A percentile compares a stretch with the other conserved stretches of the same genome.
Conservation (phyloP, 768 basidiomycete genomes). For the Hemileccinum rubropunctum region DNA sequence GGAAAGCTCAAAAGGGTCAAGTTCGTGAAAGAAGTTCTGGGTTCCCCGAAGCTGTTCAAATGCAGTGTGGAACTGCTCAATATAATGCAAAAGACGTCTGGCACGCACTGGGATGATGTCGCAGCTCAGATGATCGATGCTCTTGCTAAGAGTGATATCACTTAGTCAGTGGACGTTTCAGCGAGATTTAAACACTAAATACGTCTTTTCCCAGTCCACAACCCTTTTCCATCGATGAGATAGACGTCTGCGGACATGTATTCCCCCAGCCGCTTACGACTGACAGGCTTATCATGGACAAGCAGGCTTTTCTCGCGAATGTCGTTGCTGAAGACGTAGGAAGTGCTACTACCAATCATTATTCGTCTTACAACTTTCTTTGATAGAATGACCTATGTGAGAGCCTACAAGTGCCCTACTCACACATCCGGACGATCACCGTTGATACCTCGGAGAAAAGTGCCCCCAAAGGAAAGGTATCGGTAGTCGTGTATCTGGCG, state of each 20-base stretch:
- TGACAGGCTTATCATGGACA: constrained; percentile 53
- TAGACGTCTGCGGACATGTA: constrained; percentile 35
- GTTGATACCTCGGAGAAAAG: constrained; percentile 23
- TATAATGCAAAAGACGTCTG: constrained; percentile 41
- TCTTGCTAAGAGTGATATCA: constrained; percentile 43
- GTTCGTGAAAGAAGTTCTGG: constrained; percentile 54
- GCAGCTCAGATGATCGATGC: constrained; percentile 45
- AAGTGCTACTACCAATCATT: background rate
- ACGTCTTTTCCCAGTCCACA: constrained; percentile 47
- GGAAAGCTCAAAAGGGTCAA: constrained; percentile 37
- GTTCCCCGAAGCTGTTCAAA: constrained; percentile 35
- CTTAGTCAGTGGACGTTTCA: constrained; percentile 41
- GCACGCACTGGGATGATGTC: constrained; percentile 53
- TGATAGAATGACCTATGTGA: constrained; percentile 49
- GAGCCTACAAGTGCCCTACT: constrained; percentile 47
- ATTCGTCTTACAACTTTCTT: constrained; percentile 6
- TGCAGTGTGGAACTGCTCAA: constrained; percentile 38
- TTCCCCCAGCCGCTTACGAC: constrained; percentile 36
- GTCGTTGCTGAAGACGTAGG: constrained; percentile 31
- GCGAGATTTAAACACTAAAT: constrained; percentile 1
- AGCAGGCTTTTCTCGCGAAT: constrained; percentile 49
- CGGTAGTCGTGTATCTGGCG: constrained; percentile 32
- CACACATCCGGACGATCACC: constrained; percentile 26
- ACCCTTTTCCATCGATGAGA: constrained; percentile 45
- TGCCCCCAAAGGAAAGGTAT: constrained; percentile 15